Conservation (phyloP, 148 eudicot species). For the Amaranthus cruentus region DNA sequence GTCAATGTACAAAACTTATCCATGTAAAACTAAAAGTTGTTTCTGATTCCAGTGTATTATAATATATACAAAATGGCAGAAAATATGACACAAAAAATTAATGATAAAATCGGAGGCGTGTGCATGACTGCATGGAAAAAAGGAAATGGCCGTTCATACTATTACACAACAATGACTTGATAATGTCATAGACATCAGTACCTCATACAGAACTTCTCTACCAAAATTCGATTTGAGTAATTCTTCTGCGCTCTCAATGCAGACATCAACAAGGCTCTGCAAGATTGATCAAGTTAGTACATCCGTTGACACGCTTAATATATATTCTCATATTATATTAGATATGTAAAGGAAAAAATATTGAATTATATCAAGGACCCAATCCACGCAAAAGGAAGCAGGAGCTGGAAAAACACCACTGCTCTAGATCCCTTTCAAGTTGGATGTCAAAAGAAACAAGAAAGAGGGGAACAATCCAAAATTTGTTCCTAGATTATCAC, state of each 20-base stretch:
- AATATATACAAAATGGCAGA: too few relatives aligned
- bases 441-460: background rate
- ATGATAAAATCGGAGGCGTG: too few relatives aligned
- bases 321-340: background rate
- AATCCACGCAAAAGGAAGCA: background rate
- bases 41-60: too few relatives aligned
- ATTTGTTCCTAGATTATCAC: background rate
- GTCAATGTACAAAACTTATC: too few relatives aligned
- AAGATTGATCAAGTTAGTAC: slow-evolving; percentile 23
- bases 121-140: too few relatives aligned
- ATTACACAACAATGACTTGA: too few relatives aligned
- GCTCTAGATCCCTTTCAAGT: background rate
- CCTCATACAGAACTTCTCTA: slow-evolving; percentile 87
- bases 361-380: background rate
- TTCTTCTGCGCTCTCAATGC: slow-evolving; percentile 65
- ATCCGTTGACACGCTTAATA: background rate
- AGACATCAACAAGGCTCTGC: slow-evolving; percentile 75
- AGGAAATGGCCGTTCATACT: too few relatives aligned
- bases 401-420: background rate
- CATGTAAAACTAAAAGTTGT: too few relatives aligned
- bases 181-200: slow-evolving; percentile 17
- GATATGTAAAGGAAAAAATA: too few relatives aligned
- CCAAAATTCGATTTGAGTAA: slow-evolving; percentile 79
- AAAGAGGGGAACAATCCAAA: background rate
- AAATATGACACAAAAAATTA: too few relatives aligned